Conservation (phyloP, 2,329 filamentous ascomycete genomes). For the Neonectria magnoliae region DNA sequence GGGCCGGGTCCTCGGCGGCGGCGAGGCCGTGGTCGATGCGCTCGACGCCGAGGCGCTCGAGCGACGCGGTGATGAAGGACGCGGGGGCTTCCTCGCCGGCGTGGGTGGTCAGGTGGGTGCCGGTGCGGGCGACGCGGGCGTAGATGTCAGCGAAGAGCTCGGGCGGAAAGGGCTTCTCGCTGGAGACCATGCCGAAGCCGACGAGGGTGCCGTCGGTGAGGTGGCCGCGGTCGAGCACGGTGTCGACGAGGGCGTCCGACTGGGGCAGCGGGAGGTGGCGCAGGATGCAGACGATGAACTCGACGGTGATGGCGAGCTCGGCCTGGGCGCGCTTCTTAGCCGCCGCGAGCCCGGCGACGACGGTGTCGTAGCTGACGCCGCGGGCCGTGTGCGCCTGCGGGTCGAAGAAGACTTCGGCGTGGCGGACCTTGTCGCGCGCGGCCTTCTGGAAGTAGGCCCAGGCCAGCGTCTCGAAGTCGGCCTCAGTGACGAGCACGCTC, state of each 20-base stretch:
- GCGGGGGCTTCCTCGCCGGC: slow-evolving; percentile 80
- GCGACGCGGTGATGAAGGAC: slow-evolving; percentile 70
- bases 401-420: slow-evolving; percentile 85
- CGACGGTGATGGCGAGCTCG: slow-evolving; percentile 71
- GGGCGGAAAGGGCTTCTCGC: slow-evolving; percentile 65
- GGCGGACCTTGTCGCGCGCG: slow-evolving; percentile 70
- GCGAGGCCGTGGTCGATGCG: slow-evolving; percentile 82
- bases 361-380: slow-evolving; percentile 69
- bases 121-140: slow-evolving; percentile 55
- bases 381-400: slow-evolving; percentile 77
- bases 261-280: slow-evolving; percentile 72
- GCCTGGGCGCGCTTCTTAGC: slow-evolving; percentile 68
- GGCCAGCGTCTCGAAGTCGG: slow-evolving; percentile 79
- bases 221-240: slow-evolving; percentile 50
- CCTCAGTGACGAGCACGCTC: slow-evolving; percentile 69
- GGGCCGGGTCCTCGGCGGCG: slow-evolving; percentile 66
- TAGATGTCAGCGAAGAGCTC: slow-evolving; percentile 72
- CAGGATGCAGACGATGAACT: slow-evolving; percentile 77
- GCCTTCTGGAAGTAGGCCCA: slow-evolving; percentile 77
- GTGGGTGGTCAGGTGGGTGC: slow-evolving; percentile 74
- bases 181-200: slow-evolving; percentile 76
- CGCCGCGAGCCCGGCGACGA: slow-evolving; percentile 70
- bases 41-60: slow-evolving; percentile 69
- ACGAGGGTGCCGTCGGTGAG: slow-evolving; percentile 63
- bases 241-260: slow-evolving; percentile 54